These are phyloP conservation scores for Austroboletus novae-zelandiae DNA, from an alignment of 1,284 basidiomycete species.

Conservation along the genomic window DNA sequence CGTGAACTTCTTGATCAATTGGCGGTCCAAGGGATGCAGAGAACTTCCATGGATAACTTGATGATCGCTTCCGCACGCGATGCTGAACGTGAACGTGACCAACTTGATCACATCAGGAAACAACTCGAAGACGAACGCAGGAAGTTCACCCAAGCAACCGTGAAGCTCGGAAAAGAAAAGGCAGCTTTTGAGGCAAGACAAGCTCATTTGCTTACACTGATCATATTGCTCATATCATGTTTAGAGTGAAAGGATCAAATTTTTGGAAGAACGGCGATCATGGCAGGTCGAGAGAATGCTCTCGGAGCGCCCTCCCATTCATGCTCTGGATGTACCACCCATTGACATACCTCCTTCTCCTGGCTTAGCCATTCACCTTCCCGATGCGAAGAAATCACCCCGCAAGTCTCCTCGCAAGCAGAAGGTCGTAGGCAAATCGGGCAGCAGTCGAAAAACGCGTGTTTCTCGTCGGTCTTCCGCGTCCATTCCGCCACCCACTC, in stretches of 20 bases:
- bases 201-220: background rate
- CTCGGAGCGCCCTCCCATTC: slow-evolving; percentile 52
- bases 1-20: slow-evolving; percentile 54
- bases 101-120: slow-evolving; percentile 47
- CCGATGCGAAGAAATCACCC: slow-evolving; percentile 34
- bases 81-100: slow-evolving; percentile 43
- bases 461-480: slow-evolving; percentile 44
- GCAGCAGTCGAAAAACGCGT: slow-evolving; percentile 43
- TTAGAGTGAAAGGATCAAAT: slow-evolving; percentile 59
- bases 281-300: slow-evolving; percentile 66
- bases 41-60: slow-evolving; percentile 42
- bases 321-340: slow-evolving; percentile 19
- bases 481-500: slow-evolving; percentile 32
- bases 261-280: slow-evolving; percentile 64
- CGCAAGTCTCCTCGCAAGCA: slow-evolving; percentile 41
- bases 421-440: slow-evolving; percentile 39
- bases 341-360: slow-evolving; percentile 13
- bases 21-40: slow-evolving; percentile 38
- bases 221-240: slow-evolving; percentile 4
- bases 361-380: slow-evolving; percentile 18
- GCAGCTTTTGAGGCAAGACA: slow-evolving; percentile 60
- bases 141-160: slow-evolving; percentile 62
- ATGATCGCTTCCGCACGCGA: slow-evolving; percentile 52
- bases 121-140: slow-evolving; percentile 68
- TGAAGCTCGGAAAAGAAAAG: slow-evolving; percentile 64